These are phyloP conservation scores for Didymella pinodella DNA, from an alignment of 2,329 filamentous ascomycete species.

Conservation along the genomic window DNA sequence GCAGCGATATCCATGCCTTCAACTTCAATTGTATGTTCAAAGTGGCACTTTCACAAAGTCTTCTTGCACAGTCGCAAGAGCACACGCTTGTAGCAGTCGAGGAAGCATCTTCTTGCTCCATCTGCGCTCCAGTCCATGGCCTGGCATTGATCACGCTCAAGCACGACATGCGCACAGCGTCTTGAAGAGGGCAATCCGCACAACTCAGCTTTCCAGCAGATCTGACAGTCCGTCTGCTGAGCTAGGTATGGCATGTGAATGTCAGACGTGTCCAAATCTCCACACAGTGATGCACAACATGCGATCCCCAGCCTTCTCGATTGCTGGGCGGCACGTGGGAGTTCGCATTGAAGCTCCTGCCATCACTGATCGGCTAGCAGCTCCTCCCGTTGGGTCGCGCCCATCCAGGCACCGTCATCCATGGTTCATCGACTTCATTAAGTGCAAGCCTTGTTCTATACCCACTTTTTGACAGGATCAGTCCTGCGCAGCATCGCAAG, in stretches of 20 bases:
- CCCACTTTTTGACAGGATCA: conserved; percentile 24
- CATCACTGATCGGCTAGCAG: conserved; percentile 9
- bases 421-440: conserved; percentile 14
- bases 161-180: background rate
- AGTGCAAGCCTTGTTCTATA: background rate
- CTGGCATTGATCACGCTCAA: background rate
- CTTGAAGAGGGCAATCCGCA: background rate
- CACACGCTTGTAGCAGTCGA: background rate
- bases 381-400: conserved; percentile 6
- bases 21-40: background rate
- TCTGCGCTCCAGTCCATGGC: background rate
- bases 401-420: conserved; percentile 15
- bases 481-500: conserved; percentile 1
- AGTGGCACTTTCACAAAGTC: background rate
- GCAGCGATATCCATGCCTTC: background rate
- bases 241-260: background rate
- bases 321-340: conserved; percentile 12
- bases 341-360: conserved; percentile 1
- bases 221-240: background rate
- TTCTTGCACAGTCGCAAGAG: background rate
- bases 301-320: conserved; percentile 12
- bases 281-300: background rate
- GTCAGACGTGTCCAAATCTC: background rate
- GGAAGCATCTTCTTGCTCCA: background rate
- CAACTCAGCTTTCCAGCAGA: background rate